Base-by-base conservation (phyloP, 2,329 filamentous ascomycete species). In the Penicillium sp. region DNA sequence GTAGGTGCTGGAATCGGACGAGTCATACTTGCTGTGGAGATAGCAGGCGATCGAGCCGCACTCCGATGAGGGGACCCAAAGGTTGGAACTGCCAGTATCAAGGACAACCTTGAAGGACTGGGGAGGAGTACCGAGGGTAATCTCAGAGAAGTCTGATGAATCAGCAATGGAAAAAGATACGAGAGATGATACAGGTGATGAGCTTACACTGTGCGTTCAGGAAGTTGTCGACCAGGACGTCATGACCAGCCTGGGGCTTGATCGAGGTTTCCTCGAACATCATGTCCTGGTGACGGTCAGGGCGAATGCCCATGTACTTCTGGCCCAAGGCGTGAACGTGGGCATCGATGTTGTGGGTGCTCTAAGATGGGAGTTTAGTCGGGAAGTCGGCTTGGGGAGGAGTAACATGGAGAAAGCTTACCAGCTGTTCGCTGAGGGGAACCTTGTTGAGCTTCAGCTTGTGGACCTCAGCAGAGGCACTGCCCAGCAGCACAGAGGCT, bases 381-480 rank as follows among this genome's bases (percentile, higher is more conserved):
- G 37, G 62, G 47, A 45, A 52, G 19, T 27, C 44, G 26, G 49
- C 44, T 35, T 41, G 52, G 57, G 33, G 44, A 21, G 29, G 33
- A n/a, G 22, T 39, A 22, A 22, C 21, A 41, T n/a, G 37, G n/a
- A 26, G 39, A 33, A 21, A 82, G 39, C 90, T 74, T 82, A 96
- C 93, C 72, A 99, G 86, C 82, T 98, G 95, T 77, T 98, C 91
- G 49, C 88, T 85, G 58, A 99, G 82, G 66, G 95, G 89, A 61
- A 98, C 82, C 89, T 99, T 99, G 85, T 97, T 90, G 72, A 99
- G 88, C 85, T 96, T 95, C 85, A 97, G 89, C 84, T 91, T 96
- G 86, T 98, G 91, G 66, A 96, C 84, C 71, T 87, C 91, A 68
- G 91, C 93, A 74, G 90, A 85, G 74, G 90, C 90, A 75, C 89